Base-by-base conservation (phyloP, 495 filamentous ascomycete genomes). In the Rusavskia elegans region DNA sequence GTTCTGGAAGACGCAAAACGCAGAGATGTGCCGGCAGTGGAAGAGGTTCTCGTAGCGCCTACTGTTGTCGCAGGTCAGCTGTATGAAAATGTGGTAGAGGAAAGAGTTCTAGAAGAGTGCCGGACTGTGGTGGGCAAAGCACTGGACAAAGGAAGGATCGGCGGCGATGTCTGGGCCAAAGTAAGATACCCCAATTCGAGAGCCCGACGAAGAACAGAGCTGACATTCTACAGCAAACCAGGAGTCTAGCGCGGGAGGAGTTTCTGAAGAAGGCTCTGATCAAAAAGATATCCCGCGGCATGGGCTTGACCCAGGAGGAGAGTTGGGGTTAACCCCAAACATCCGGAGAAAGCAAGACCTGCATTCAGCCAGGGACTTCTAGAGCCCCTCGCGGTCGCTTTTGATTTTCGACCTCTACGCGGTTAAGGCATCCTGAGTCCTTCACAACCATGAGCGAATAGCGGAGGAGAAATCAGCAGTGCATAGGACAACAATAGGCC, bases 21-120 rank as follows among this genome's bases (percentile, higher is more conserved):
- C 7, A 56, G 66, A 45, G 72, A 69, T n/a, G 66, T 78, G 1
- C 83, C 83, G 0, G 72, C 75, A 21, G 82, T 97, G 45, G 92
- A 98, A 68, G 85, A 93, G 29, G 72, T 97, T 32, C 73, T 98
- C 10, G 87, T 96, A n/a, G 89, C 89, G 6, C 87, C 89, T 1
- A 94, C 89, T 0, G 85, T 97, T 3, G 89, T 95, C 20, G 88
- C 83, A 7, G 85, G 84, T 58, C 92, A 98, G 73, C 68, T 98
- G 51, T 98, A 95, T 64, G 81, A 83, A 53, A 69, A 89, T 2
- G 84, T 86, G 21, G 83, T 87, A 1, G 92, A 97, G 63, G 90
- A 94, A 63, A 73, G 81, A 48, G 86, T 82, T 7, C 74, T 92
- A 37, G 83, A 81, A 50, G 89, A 95, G 57, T 84, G 84, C 23